A percentile compares a stretch with the other conserved stretches of the same genome.
Conservation (phyloP, 2,329 filamentous ascomycete genomes). For the Talaromyces sp. region DNA sequence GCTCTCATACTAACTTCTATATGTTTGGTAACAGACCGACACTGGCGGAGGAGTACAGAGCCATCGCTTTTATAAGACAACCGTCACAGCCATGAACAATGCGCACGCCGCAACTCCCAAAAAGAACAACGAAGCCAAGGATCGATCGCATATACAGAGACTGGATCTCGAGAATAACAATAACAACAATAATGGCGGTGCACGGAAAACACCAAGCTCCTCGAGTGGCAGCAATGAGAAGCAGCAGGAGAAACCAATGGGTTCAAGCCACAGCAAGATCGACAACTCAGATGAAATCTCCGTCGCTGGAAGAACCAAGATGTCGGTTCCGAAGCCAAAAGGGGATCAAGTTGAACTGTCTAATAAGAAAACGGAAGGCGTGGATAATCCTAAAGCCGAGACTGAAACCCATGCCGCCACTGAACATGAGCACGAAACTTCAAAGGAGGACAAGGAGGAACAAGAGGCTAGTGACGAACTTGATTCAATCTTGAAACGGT, state of each 20-base stretch:
- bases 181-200: constrained; percentile 43
- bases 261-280: background rate
- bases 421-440: constrained; percentile 2
- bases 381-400: constrained; percentile 47
- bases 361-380: constrained; percentile 50
- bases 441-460: constrained; percentile 19
- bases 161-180: constrained; percentile 59
- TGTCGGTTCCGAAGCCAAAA: constrained; percentile 38
- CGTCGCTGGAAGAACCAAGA: constrained; percentile 52
- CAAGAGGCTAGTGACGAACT: constrained; percentile 61
- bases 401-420: constrained; percentile 45
- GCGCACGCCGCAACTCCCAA: constrained; percentile 32
- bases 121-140: constrained; percentile 39
- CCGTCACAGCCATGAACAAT: constrained; percentile 50
- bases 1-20: background rate
- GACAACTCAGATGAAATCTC: constrained; percentile 40
- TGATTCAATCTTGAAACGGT: constrained; percentile 72
- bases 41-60: constrained; percentile 36
- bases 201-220: constrained; percentile 21
- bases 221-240: constrained; percentile 18
- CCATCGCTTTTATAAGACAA: constrained; percentile 52
- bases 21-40: constrained; percentile 30
- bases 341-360: constrained; percentile 31
- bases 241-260: constrained; percentile 25
- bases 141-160: constrained; percentile 52